These are phyloP conservation scores for Microbotryomycetes sp. DNA, from an alignment of 1,284 basidiomycete genomes.

Conservation along the genomic window DNA sequence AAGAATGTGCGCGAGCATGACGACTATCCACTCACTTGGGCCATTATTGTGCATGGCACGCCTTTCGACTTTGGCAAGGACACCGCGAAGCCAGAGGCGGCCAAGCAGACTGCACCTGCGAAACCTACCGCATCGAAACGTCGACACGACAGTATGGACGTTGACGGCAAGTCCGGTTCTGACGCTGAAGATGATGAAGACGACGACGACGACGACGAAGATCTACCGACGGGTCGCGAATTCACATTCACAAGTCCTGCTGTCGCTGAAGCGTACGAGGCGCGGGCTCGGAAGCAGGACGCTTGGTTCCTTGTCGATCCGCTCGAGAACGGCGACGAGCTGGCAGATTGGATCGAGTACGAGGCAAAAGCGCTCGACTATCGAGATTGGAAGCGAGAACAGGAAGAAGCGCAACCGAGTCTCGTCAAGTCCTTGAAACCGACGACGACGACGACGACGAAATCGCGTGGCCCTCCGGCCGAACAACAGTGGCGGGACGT, in stretches of 20 bases:
- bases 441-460: not conserved
- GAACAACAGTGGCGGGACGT: not conserved
- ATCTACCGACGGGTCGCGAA: not conserved
- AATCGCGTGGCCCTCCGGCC: too few relatives aligned
- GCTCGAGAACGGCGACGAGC: not conserved
- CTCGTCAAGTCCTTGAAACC: not conserved
- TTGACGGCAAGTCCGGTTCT: not conserved
- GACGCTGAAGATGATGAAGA: not conserved
- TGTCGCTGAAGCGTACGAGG: not conserved
- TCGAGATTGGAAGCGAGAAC: not conserved
- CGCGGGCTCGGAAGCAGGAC: not conserved
- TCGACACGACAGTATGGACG: too few relatives aligned
- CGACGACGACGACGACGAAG: not conserved
- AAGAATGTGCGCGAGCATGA: not conserved
- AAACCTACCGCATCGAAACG: not conserved
- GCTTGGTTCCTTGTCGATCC: slow-evolving; percentile 1
- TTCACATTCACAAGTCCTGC: too few relatives aligned
- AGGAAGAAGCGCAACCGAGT: not conserved
- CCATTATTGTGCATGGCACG: not conserved
- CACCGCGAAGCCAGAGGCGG: not conserved
- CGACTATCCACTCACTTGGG: slow-evolving; percentile 1
- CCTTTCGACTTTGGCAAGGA: not conserved
- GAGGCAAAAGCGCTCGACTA: not conserved
- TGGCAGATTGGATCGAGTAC: not conserved
- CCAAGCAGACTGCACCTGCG: not conserved